Evolutionary conservation across 2,329 filamentous ascomycete genomes (phyloP).

Genomic region (Alternaria brassicicola): DNA sequence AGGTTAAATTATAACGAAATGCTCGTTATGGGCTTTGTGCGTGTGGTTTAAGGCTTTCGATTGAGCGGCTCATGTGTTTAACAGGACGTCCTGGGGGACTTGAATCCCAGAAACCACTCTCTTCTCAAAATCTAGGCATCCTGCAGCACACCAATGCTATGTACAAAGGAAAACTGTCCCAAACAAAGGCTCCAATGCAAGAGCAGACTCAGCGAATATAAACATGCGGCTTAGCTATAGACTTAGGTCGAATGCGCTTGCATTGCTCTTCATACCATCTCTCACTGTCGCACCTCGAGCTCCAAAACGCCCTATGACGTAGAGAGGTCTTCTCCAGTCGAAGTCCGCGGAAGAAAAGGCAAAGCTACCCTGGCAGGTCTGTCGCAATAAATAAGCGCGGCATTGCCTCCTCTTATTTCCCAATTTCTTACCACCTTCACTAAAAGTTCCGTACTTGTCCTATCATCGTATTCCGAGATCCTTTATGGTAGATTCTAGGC

Average conservation of each 20-base stretch:
- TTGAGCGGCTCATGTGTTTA: background rate
- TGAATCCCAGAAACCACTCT: background rate
- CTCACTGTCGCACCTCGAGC: background rate
- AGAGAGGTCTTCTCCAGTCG: background rate
- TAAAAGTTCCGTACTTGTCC: background rate
- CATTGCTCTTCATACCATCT: background rate
- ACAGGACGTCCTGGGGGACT: background rate
- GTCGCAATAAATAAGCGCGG: background rate
- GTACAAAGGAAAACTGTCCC: background rate
- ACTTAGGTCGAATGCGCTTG: background rate
- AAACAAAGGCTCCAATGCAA: background rate
- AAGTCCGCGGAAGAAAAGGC: background rate
- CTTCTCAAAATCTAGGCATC: background rate
- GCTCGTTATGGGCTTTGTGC: background rate
- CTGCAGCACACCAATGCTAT: background rate
- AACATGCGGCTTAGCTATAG: background rate
- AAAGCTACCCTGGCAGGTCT: background rate
- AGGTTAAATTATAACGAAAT: background rate
- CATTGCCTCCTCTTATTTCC: background rate
- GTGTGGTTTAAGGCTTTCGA: background rate
- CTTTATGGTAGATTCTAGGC: slow-evolving; percentile 6
- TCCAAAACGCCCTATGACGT: background rate
- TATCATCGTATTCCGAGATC: slow-evolving; percentile 1
- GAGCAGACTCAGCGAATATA: background rate
- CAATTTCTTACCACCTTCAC: background rate